phyloP scores from a whole-genome alignment of 2,329 filamentous ascomycete species.

The Aphanocladium album region DNA sequence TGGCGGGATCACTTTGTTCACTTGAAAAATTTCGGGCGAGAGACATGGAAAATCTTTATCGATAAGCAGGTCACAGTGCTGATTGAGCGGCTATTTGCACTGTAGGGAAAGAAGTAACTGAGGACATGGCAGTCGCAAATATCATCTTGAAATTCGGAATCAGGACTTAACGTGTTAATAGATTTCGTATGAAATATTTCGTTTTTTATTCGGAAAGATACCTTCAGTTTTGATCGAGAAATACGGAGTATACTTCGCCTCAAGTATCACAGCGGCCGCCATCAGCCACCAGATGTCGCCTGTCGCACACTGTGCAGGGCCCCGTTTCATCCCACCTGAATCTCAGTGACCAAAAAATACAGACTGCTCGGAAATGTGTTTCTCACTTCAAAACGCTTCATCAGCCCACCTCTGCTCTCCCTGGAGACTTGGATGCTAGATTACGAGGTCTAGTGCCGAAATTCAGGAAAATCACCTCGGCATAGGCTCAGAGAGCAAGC shows the following conservation, averaged over 20 bases:
- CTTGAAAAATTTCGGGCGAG: not conserved
- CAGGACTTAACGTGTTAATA: no score
- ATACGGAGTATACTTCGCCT: no score
- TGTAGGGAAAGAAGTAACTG: not conserved
- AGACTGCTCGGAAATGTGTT: not conserved
- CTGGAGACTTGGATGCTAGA: not conserved
- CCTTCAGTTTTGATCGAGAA: no score
- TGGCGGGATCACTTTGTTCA: not conserved
- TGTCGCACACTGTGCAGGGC: slow-evolving; percentile 11
- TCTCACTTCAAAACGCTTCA: not conserved
- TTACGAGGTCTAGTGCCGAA: not conserved
- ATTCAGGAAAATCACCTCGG: not conserved
- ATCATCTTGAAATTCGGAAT: no score
- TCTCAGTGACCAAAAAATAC: slow-evolving; percentile 3
- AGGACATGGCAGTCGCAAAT: not conserved
- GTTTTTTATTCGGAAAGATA: no score
- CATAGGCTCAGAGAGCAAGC: not conserved
- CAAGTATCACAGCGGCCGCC: not conserved
- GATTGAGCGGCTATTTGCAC: not conserved
- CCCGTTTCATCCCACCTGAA: slow-evolving; percentile 11
- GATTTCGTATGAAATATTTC: no score
- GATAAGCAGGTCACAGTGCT: slow-evolving; percentile 8
- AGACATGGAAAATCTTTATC: slow-evolving; percentile 8
- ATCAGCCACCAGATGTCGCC: not conserved
- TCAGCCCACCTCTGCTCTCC: not conserved